phyloP scores from a whole-genome alignment of 768 basidiomycete genomes.

The Amylocystis lapponica region DNA sequence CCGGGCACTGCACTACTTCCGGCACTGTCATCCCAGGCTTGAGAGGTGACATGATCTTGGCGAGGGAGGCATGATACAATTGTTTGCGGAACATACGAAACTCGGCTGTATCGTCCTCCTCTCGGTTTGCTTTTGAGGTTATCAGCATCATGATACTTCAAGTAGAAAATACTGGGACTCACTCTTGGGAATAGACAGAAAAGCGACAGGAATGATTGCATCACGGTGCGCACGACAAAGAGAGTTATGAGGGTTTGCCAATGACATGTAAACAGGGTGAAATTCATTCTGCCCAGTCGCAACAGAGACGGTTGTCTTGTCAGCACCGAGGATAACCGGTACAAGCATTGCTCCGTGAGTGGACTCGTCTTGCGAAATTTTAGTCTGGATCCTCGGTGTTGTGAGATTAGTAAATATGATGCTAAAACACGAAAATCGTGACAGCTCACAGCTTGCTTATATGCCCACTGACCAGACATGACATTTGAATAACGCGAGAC shows the following conservation, averaged over 20 bases:
- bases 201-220: conserved; percentile 9
- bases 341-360: conserved; percentile 16
- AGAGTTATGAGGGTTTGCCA: conserved; percentile 11
- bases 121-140: conserved; percentile 5
- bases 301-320: conserved; percentile 21
- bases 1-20: conserved; percentile 12
- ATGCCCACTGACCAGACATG: conserved; percentile 25
- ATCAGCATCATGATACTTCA: neutral
- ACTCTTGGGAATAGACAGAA: conserved; percentile 15
- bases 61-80: neutral
- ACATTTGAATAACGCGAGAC: conserved; percentile 13
- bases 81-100: conserved; percentile 14
- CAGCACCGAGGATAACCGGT: conserved; percentile 15
- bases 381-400: neutral
- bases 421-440: neutral
- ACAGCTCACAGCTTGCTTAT: conserved; percentile 24
- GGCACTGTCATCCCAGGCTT: conserved; percentile 11
- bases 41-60: conserved; percentile 4
- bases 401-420: neutral
- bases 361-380: neutral
- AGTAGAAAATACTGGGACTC: neutral
- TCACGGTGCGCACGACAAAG: conserved; percentile 10
- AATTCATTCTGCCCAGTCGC: conserved; percentile 17
- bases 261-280: conserved; percentile 13
- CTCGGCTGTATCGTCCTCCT: conserved; percentile 1